Evolutionary conservation across 2,329 filamentous ascomycete species (phyloP).

Genomic region (Furcasterigmium furcatum): DNA sequence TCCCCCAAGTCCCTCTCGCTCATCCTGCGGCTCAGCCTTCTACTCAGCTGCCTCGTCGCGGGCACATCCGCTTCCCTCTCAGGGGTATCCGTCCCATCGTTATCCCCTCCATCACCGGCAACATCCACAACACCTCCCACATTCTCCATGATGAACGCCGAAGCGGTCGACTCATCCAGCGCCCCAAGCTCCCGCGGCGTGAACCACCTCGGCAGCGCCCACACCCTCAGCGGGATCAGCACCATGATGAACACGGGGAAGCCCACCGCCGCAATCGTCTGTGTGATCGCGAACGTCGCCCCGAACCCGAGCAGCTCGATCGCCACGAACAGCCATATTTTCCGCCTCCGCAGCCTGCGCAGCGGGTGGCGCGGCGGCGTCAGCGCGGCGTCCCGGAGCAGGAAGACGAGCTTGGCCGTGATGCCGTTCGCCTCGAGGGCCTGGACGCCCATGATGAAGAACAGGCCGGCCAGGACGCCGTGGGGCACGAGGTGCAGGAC

Average conservation of each 20-base stretch:
- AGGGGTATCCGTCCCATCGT: slow-evolving; percentile 1
- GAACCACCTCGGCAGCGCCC: slow-evolving; percentile 62
- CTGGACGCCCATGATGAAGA: slow-evolving; percentile 83
- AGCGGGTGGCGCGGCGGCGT: slow-evolving; percentile 60
- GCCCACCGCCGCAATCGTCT: slow-evolving; percentile 78
- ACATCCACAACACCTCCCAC: slow-evolving; percentile 61
- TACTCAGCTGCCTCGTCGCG: slow-evolving; percentile 5
- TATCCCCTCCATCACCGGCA: slow-evolving; percentile 15
- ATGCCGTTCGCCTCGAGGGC: slow-evolving; percentile 76
- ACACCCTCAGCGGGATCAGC: slow-evolving; percentile 63
- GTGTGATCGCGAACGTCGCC: slow-evolving; percentile 78
- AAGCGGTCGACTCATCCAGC: slow-evolving; percentile 73
- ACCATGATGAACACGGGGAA: slow-evolving; percentile 73
- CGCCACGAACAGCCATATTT: slow-evolving; percentile 66
- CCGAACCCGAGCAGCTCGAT: slow-evolving; percentile 69
- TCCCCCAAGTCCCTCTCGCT: slow-evolving; percentile 7
- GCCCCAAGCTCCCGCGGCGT: slow-evolving; percentile 54
- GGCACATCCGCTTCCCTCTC: slow-evolving; percentile 1
- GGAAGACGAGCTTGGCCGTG: slow-evolving; percentile 69
- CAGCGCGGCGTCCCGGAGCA: slow-evolving; percentile 61
- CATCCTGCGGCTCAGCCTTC: slow-evolving; percentile 7
- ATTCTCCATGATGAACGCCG: slow-evolving; percentile 72
- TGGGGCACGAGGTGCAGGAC: slow-evolving; percentile 77
- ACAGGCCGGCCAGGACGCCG: slow-evolving; percentile 74
- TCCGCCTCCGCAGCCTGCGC: slow-evolving; percentile 54